A percentile compares a stretch with the other conserved stretches of the same genome.
Conservation (phyloP, 2,329 filamentous ascomycete species). For the Plenodomus lindquistii region DNA sequence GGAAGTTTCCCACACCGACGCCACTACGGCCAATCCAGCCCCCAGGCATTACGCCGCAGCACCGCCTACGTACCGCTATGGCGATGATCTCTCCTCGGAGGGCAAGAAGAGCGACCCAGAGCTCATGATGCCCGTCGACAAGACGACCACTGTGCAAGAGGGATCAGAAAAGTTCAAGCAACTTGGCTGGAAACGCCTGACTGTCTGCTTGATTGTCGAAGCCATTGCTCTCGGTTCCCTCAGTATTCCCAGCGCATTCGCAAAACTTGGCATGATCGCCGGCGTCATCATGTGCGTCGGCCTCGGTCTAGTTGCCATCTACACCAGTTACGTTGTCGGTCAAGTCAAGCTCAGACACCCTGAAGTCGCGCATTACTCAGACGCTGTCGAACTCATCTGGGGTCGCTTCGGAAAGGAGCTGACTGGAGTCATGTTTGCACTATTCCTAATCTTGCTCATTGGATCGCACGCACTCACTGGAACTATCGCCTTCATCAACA, state of each 20-base stretch:
- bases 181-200: slow-evolving; percentile 57
- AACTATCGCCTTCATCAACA: slow-evolving; percentile 68
- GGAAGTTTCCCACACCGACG: slow-evolving; percentile 16
- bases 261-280: slow-evolving; percentile 52
- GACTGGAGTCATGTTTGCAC: slow-evolving; percentile 61
- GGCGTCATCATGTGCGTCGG: slow-evolving; percentile 51
- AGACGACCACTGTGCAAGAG: slow-evolving; percentile 38
- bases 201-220: slow-evolving; percentile 55
- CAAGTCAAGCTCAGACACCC: slow-evolving; percentile 64
- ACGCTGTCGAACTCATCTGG: slow-evolving; percentile 67
- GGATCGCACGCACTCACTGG: slow-evolving; percentile 73
- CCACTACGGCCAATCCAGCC: slow-evolving; percentile 6
- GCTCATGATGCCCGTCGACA: slow-evolving; percentile 34
- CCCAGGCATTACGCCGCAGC: slow-evolving; percentile 7
- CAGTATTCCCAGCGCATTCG: slow-evolving; percentile 52
- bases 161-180: slow-evolving; percentile 46
- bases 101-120: slow-evolving; percentile 42
- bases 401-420: slow-evolving; percentile 55
- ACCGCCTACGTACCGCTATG: slow-evolving; percentile 23
- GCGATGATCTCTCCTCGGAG: slow-evolving; percentile 28
- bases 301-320: slow-evolving; percentile 62
- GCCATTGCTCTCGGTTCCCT: slow-evolving; percentile 55
- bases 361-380: slow-evolving; percentile 68
- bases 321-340: slow-evolving; percentile 65
- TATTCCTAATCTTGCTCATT: slow-evolving; percentile 61